Percentiles rank a stretch among this genome's conserved stretches.
phyloP scores from a whole-genome alignment of 495 filamentous ascomycete species.

The Aspergillus haitiensis region DNA sequence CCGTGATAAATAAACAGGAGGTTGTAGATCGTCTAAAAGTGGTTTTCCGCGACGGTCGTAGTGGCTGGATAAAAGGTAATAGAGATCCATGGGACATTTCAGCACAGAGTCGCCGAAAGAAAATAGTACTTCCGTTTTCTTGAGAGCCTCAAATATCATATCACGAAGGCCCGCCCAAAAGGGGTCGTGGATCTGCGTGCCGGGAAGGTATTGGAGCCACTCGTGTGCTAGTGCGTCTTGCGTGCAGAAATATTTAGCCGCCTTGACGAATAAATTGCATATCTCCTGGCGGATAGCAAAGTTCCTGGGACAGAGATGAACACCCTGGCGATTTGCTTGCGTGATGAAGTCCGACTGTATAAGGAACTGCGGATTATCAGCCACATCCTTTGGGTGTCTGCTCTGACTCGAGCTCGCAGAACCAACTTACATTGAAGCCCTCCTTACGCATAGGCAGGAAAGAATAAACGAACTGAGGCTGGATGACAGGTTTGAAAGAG shows the following conservation, averaged over 20 bases:
- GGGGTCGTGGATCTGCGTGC: not conserved
- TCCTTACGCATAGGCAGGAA: slow-evolving; percentile 7
- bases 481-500: not conserved
- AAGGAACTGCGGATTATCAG: slow-evolving; percentile 5
- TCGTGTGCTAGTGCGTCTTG: not conserved
- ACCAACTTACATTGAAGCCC: slow-evolving; percentile 4
- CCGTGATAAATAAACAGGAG: slow-evolving; percentile 3
- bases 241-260: not conserved
- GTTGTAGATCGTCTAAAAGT: not conserved
- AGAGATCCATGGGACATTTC: not conserved
- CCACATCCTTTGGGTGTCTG: not conserved
- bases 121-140: not conserved
- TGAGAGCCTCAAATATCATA: not conserved
- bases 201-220: slow-evolving; percentile 9
- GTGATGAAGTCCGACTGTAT: slow-evolving; percentile 12
- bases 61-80: not conserved
- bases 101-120: not conserved
- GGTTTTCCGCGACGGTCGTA: not conserved
- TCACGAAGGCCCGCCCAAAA: slow-evolving; percentile 1
- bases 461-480: slow-evolving; percentile 8
- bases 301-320: not conserved
- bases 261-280: slow-evolving; percentile 1
- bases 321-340: slow-evolving; percentile 4
- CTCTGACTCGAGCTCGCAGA: not conserved
- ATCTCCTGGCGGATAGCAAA: not conserved